Percentiles rank a stretch among this genome's conserved stretches.
These are phyloP conservation scores for Geranium brycei DNA, from an alignment of 345 rosid species.

Conservation along the genomic window DNA sequence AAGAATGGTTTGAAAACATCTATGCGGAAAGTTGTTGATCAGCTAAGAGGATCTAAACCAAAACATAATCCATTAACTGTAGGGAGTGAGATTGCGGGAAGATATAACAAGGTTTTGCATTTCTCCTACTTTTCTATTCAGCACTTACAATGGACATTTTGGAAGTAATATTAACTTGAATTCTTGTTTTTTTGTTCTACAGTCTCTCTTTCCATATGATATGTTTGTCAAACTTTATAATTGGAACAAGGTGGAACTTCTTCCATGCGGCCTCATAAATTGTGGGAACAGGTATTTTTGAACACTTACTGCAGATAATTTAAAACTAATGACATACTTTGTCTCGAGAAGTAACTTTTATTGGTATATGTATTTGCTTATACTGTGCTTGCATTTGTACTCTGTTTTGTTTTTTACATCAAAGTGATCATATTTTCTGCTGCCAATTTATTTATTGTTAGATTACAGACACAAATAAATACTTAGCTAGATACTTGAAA, in stretches of 20 bases:
- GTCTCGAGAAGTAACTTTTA: not conserved
- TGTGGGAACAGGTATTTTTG: conserved; percentile 75
- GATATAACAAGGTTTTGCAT: conserved; percentile 51
- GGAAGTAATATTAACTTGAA: conserved; percentile 6
- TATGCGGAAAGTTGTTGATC: conserved; percentile 51
- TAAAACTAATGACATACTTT: conserved; percentile 5
- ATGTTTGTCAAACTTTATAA: conserved; percentile 63
- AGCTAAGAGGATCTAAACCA: conserved; percentile 44
- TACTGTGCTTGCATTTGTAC: not conserved
- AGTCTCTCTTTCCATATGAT: conserved; percentile 78
- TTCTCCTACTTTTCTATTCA: conserved; percentile 6
- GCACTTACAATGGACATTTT: conserved; percentile 3
- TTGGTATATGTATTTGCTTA: not conserved
- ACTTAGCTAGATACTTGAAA: no score
- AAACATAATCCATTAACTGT: conserved; percentile 12
- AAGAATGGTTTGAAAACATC: conserved; percentile 46
- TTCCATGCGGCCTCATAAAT: conserved; percentile 79
- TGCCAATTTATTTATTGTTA: no score
- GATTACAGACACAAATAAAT: no score
- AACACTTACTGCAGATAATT: not conserved
- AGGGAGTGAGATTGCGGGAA: conserved; percentile 35
- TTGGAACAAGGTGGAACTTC: conserved; percentile 51
- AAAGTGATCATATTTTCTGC: no score
- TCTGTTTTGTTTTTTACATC: no score
- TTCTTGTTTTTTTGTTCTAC: conserved; percentile 12